Percentiles rank a stretch among this genome's conserved stretches.
Evolutionary conservation across 2,329 filamentous ascomycete genomes (phyloP).

Genomic region (Fusarium burgessii): DNA sequence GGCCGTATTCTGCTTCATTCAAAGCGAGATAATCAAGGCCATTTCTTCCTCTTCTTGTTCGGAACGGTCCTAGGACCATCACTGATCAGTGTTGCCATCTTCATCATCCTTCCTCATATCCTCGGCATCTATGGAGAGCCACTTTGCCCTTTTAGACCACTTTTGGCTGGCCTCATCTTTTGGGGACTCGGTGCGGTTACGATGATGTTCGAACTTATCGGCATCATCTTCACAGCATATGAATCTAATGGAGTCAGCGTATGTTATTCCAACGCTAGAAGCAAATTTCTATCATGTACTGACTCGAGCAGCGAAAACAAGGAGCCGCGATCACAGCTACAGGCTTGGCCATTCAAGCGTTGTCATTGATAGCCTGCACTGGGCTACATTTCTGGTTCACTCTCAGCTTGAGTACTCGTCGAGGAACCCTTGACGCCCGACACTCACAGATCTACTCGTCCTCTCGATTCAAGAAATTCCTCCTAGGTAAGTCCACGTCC

Average conservation of each 20-base stretch:
- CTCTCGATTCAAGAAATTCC: slow-evolving; percentile 56
- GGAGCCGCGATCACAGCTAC: slow-evolving; percentile 56
- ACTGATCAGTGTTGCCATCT: slow-evolving; percentile 59
- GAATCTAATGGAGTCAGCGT: slow-evolving; percentile 53
- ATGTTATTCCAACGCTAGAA: slow-evolving; percentile 32
- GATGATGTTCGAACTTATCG: slow-evolving; percentile 55
- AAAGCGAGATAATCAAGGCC: slow-evolving; percentile 49
- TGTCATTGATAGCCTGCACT: slow-evolving; percentile 55
- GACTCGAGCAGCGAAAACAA: slow-evolving; percentile 46
- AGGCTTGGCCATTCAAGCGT: slow-evolving; percentile 59
- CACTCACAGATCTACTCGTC: slow-evolving; percentile 58
- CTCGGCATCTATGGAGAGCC: slow-evolving; percentile 60
- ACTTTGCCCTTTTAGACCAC: slow-evolving; percentile 53
- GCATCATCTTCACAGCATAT: slow-evolving; percentile 55
- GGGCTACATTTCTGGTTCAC: slow-evolving; percentile 57
- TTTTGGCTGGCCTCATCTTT: slow-evolving; percentile 52
- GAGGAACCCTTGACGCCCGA: slow-evolving; percentile 54
- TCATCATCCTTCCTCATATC: slow-evolving; percentile 59
- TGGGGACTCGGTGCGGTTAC: slow-evolving; percentile 51
- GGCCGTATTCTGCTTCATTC: slow-evolving; percentile 58
- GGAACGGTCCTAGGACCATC: slow-evolving; percentile 62
- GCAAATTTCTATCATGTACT: slow-evolving; percentile 8
- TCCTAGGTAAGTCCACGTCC: slow-evolving; percentile 56
- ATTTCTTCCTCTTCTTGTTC: slow-evolving; percentile 59
- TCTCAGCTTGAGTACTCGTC: slow-evolving; percentile 53